These are phyloP conservation scores for Bothriochloa decipiens DNA, from an alignment of 176 grass and related monocot species.

Conservation along the genomic window DNA sequence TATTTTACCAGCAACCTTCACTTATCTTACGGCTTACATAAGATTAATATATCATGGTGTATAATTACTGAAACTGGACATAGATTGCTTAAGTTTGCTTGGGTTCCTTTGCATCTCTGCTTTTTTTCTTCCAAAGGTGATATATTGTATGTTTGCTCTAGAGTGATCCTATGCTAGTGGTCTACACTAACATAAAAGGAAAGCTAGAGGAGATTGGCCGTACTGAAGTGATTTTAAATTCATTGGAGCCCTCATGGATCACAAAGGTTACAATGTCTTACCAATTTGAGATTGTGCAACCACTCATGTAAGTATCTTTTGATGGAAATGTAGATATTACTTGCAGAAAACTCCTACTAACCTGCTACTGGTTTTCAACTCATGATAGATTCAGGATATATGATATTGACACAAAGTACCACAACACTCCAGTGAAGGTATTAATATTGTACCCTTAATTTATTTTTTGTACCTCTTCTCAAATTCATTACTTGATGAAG, in stretches of 20 bases:
- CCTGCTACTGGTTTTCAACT: constrained; percentile 11
- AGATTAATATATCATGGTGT: neutral
- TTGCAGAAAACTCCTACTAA: constrained; percentile 26
- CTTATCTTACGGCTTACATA: neutral
- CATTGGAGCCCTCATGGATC: constrained; percentile 82
- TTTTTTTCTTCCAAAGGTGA: constrained; percentile 13
- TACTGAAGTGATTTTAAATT: constrained; percentile 91
- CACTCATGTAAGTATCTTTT: constrained; percentile 70
- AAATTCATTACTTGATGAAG: constrained; percentile 8
- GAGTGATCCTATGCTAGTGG: constrained; percentile 94
- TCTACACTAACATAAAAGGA: constrained; percentile 63
- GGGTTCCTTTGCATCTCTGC: neutral
- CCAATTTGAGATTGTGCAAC: constrained; percentile 94
- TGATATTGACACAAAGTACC: constrained; percentile 93
- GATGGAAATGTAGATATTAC: constrained; percentile 15
- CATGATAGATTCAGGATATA: constrained; percentile 72
- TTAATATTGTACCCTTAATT: constrained; percentile 22
- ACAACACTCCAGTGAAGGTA: constrained; percentile 87
- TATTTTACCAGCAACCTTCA: neutral
- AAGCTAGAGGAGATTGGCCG: constrained; percentile 92
- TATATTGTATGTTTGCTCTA: constrained; percentile 40
- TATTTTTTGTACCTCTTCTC: constrained; percentile 2
- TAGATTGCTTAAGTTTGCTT: constrained; percentile 33
- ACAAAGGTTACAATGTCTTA: constrained; percentile 85
- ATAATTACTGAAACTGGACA: neutral